Evolutionary conservation across 495 filamentous ascomycete genomes (phyloP).

Genomic region (Penicillium canariense): DNA sequence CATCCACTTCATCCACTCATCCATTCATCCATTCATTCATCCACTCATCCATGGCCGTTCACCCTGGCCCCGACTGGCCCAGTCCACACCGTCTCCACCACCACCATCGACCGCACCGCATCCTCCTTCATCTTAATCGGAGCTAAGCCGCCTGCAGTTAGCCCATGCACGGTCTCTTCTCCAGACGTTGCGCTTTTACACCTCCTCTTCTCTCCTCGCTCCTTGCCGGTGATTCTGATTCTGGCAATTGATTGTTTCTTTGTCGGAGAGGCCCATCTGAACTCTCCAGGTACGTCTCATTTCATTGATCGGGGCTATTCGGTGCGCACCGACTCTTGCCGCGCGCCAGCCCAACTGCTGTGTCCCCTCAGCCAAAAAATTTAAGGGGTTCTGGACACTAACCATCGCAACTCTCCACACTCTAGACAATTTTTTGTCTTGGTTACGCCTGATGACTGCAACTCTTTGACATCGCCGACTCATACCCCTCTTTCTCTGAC

Average conservation of each 20-base stretch:
- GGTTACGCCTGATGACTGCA: slow-evolving; percentile 23
- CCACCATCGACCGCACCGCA: slow-evolving; percentile 6
- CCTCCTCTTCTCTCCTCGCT: slow-evolving; percentile 7
- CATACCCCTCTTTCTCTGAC: background rate
- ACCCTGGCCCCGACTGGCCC: slow-evolving; percentile 10
- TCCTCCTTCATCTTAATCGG: slow-evolving; percentile 28
- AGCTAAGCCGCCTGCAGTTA: slow-evolving; percentile 20
- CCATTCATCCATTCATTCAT: background rate
- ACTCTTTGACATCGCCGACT: slow-evolving; percentile 2
- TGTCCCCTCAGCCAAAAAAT: slow-evolving; percentile 6
- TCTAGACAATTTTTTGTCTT: slow-evolving; percentile 15
- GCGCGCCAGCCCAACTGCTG: background rate
- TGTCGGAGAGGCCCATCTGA: slow-evolving; percentile 6
- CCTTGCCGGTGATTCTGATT: slow-evolving; percentile 6
- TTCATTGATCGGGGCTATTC: background rate
- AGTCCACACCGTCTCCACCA: slow-evolving; percentile 2
- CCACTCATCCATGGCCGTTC: slow-evolving; percentile 5
- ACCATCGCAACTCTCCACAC: slow-evolving; percentile 16
- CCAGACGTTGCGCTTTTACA: slow-evolving; percentile 17
- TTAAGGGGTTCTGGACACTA: slow-evolving; percentile 16
- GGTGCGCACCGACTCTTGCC: too few species aligned
- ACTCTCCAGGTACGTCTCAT: slow-evolving; percentile 4
- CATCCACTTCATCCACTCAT: background rate
- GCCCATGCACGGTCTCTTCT: slow-evolving; percentile 23
- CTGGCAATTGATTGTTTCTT: slow-evolving; percentile 6